Conservation (phyloP, 345 rosid genomes). For the Heritiera fomes region DNA sequence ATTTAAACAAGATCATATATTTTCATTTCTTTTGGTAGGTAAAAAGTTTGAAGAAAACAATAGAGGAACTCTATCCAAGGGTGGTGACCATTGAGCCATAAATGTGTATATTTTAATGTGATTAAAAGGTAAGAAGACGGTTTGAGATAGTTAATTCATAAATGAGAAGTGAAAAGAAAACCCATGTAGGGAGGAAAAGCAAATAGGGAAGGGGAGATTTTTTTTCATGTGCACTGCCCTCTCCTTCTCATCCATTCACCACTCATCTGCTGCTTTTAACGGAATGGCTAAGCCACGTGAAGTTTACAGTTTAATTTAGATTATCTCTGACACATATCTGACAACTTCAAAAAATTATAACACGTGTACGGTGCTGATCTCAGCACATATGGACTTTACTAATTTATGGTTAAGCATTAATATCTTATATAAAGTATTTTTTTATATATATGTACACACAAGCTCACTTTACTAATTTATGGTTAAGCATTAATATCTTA, state of each 20-base stretch:
- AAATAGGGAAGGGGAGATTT: too few species aligned
- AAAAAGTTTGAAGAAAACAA: background rate
- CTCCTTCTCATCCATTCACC: too few species aligned
- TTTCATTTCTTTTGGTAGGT: background rate
- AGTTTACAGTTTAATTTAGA: background rate
- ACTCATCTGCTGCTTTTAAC: background rate
- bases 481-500: too few species aligned
- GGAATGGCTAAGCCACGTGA: background rate
- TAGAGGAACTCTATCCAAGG: background rate
- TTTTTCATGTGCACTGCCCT: background rate
- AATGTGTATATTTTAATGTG: too few species aligned
- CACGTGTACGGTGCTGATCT: background rate
- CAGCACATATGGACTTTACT: background rate
- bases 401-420: too few species aligned
- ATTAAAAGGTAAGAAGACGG: too few species aligned
- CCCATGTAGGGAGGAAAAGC: background rate
- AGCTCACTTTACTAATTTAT: too few species aligned
- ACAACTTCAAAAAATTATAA: background rate
- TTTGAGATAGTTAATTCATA: background rate
- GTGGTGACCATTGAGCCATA: background rate
- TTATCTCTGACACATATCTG: background rate
- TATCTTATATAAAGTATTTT: too few species aligned
- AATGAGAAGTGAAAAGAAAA: background rate
- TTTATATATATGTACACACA: too few species aligned
- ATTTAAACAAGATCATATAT: too few species aligned